A percentile compares a stretch with the other conserved stretches of the same genome.
These are phyloP conservation scores for Torulaspora gathmanii DNA, from an alignment of 805 yeast species.

Conservation along the genomic window DNA sequence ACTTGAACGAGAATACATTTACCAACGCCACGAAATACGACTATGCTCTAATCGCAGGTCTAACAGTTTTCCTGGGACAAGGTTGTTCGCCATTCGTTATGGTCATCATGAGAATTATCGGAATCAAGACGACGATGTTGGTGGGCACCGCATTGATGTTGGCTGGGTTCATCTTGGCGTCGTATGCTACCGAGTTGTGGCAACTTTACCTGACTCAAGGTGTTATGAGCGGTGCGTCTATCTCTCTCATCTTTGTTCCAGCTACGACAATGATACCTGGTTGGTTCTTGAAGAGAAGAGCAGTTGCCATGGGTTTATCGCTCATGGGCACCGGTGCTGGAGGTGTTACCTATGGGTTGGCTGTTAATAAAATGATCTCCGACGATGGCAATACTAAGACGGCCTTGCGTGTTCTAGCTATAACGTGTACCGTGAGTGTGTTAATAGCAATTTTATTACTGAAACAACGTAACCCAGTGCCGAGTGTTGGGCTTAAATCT, in stretches of 20 bases:
- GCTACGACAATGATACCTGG: slow-evolving; percentile 59
- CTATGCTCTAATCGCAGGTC: slow-evolving; percentile 64
- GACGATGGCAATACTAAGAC: slow-evolving; percentile 42
- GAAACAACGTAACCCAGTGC: slow-evolving; percentile 41
- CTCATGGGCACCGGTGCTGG: slow-evolving; percentile 52
- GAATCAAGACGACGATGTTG: slow-evolving; percentile 44
- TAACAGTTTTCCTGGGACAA: slow-evolving; percentile 54
- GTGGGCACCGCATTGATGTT: slow-evolving; percentile 51
- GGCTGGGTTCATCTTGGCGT: slow-evolving; percentile 54
- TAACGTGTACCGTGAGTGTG: slow-evolving; percentile 39
- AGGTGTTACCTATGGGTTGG: slow-evolving; percentile 43
- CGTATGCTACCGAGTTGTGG: slow-evolving; percentile 57
- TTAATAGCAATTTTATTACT: slow-evolving; percentile 41
- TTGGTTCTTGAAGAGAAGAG: slow-evolving; percentile 63
- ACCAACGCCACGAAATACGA: slow-evolving; percentile 53
- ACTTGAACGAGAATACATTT: slow-evolving; percentile 47
- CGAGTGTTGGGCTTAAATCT: slow-evolving; percentile 29
- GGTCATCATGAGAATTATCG: slow-evolving; percentile 45
- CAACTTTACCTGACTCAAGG: slow-evolving; percentile 68
- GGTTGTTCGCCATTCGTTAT: slow-evolving; percentile 54
- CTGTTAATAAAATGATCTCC: slow-evolving; percentile 41
- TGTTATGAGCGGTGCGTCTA: slow-evolving; percentile 48
- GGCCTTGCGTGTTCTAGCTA: slow-evolving; percentile 46
- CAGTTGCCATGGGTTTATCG: slow-evolving; percentile 48
- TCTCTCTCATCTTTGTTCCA: slow-evolving; percentile 54